Evolutionary conservation across 169 alveolate species (phyloP).

Genomic region (Cryptosporidium tyzzeri): DNA sequence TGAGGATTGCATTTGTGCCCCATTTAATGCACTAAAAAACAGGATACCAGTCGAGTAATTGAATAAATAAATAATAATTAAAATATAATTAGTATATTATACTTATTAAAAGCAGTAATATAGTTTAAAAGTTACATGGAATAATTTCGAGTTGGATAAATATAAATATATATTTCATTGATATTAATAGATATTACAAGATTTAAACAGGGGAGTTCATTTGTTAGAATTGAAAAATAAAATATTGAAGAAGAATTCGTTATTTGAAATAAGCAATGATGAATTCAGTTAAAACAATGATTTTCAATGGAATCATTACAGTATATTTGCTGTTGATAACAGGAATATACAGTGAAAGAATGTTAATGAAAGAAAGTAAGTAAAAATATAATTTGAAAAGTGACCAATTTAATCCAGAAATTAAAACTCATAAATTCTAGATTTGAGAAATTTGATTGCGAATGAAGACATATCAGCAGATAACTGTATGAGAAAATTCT

Average conservation of each 20-base stretch:
- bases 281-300: not conserved
- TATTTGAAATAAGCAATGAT: not conserved
- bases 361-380: not conserved
- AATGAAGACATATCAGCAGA: conserved; percentile 40
- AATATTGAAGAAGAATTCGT: not conserved
- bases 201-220: not conserved
- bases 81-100: not conserved
- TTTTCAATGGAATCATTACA: not conserved
- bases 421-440: not conserved
- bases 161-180: not conserved
- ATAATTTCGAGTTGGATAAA: conserved; percentile 1
- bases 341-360: not conserved
- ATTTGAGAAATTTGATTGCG: conserved; percentile 1
- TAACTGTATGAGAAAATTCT: conserved; percentile 46
- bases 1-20: conserved; percentile 29
- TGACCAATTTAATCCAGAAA: not conserved
- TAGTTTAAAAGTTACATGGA: conserved; percentile 18
- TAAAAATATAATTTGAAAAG: not conserved
- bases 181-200: not conserved
- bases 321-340: not conserved
- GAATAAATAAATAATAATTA: conserved; percentile 6
- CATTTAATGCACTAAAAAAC: conserved; percentile 5
- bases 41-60: conserved; percentile 29
- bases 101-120: not conserved
- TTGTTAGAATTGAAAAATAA: not conserved